Base-by-base conservation (phyloP, 495 filamentous ascomycete species). In the Tuber indicum region DNA sequence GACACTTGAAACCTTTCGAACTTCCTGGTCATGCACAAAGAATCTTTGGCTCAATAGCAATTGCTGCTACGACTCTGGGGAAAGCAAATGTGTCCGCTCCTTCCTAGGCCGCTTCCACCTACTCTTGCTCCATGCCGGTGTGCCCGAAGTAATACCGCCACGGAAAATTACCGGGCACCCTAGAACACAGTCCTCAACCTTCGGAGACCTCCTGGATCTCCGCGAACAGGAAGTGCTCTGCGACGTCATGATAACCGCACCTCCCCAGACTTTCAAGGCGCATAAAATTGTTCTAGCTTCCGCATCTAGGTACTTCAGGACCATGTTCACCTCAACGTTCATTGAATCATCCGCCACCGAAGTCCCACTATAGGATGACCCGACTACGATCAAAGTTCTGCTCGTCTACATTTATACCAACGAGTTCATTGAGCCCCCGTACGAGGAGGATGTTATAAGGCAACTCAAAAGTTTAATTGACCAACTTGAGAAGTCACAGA, bases 351-450 rank as follows among this genome's bases (percentile, higher is more conserved):
- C 52, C 52, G 26, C 52, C 9, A 2, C 52, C 9, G n/a, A 62
- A 62, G 14, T 62, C 52, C 0, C 0, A n/a, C 23, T 62, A 3
- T 9, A n/a, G 23, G 52, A 62, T 62, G 52, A 75, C 36, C 49
- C 73, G 10, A 14, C 32, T 12, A 73, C 78, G 26, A 70, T 80
- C 41, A 23, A 26, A 12, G 77, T 72, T 42, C 46, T 80, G 10
- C 69, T 80, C 21, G 74, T 74, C n/a, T 80, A 76, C 19, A 74
- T 80, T 21, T 80, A 80, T 39, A 75, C 77, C 2, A 77, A 74
- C 41, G 49, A 73, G 2, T 72, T 79, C 75, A 45, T 74, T 6
- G 62, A 32, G 58, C 41, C 73, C 52, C 39, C 36, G 74, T 6
- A 45, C 12, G 58, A 39, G 19, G 46, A 8, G 9, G 62, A 76